Conservation (phyloP, 352 stramenopile species). For the Pythium utonaiense region DNA sequence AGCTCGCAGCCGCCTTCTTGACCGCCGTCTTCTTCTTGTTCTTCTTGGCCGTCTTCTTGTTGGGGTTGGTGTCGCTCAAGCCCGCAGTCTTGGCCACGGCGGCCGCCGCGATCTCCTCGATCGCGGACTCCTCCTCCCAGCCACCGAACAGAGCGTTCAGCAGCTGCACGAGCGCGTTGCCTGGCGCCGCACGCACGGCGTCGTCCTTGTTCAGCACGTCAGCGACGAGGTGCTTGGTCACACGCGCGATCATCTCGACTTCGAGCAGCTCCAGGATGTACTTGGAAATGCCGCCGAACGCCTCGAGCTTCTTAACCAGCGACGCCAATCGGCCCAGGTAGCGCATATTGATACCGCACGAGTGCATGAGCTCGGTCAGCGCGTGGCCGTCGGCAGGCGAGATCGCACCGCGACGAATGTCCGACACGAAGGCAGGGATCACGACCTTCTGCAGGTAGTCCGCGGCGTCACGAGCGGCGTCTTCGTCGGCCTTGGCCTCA, state of each 20-base stretch:
- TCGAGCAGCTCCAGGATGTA: conserved; percentile 94
- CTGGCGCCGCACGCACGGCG: conserved; percentile 59
- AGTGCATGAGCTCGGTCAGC: conserved; percentile 94
- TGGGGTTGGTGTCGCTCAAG: conserved; percentile 32
- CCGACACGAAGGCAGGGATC: conserved; percentile 77
- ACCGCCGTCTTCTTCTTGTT: conserved; percentile 34
- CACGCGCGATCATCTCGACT: conserved; percentile 95
- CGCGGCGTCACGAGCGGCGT: conserved; percentile 61
- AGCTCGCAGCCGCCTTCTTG: not conserved
- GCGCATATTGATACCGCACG: conserved; percentile 95
- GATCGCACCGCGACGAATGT: conserved; percentile 81
- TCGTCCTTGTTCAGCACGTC: conserved; percentile 66
- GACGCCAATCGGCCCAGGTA: conserved; percentile 92
- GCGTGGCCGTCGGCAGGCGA: conserved; percentile 86
- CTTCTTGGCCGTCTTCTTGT: conserved; percentile 40
- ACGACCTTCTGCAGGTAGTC: conserved; percentile 86
- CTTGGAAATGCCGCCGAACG: conserved; percentile 82
- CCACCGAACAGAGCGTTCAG: conserved; percentile 83
- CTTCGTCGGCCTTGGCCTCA: conserved; percentile 67
- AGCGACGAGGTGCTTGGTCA: conserved; percentile 83
- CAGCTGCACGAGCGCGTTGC: conserved; percentile 71
- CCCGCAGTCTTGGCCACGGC: conserved; percentile 16
- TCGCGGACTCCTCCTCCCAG: conserved; percentile 20
- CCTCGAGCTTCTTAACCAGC: conserved; percentile 87
- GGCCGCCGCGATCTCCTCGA: conserved; percentile 9